Percentiles rank a stretch among this genome's conserved stretches.
phyloP scores from a whole-genome alignment of 2,329 filamentous ascomycete species.

The Ophiognomonia clavigignenti-juglandacearum region DNA sequence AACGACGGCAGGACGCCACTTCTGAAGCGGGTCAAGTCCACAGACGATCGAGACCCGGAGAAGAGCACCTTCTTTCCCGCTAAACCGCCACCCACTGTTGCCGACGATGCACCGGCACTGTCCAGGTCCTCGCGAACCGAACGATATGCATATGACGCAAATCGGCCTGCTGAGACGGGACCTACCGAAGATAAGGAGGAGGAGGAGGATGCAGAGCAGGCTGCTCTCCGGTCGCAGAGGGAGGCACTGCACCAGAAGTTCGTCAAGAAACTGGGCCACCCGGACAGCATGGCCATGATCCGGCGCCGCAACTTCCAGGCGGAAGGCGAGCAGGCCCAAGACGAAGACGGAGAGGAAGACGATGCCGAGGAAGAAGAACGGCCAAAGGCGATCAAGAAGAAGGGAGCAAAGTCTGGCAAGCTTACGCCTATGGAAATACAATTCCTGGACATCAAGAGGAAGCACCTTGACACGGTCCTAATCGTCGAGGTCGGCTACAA shows the following conservation, averaged over 20 bases:
- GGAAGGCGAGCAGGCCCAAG: conserved; percentile 44
- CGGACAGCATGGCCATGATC: conserved; percentile 71
- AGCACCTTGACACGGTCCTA: conserved; percentile 83
- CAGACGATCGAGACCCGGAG: conserved; percentile 34
- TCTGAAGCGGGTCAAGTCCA: conserved; percentile 40
- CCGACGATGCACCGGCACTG: conserved; percentile 15
- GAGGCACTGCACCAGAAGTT: conserved; percentile 77
- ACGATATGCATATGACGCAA: conserved; percentile 46
- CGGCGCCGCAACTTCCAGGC: conserved; percentile 54
- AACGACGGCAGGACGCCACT: conserved; percentile 35
- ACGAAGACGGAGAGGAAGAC: conserved; percentile 52
- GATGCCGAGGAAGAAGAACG: conserved; percentile 48
- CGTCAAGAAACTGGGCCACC: conserved; percentile 81
- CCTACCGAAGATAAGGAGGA: conserved; percentile 31
- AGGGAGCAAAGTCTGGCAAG: conserved; percentile 66
- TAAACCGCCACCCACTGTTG: conserved; percentile 30
- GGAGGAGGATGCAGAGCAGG: conserved; percentile 37
- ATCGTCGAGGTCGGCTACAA: conserved; percentile 98
- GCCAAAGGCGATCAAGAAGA: conserved; percentile 54
- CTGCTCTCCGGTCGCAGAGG: conserved; percentile 50
- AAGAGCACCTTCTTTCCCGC: conserved; percentile 30
- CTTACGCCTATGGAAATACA: conserved; percentile 93
- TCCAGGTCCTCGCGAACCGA: conserved; percentile 35
- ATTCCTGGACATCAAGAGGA: conserved; percentile 87
- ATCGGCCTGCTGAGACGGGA: conserved; percentile 36